phyloP scores from a whole-genome alignment of 1,284 basidiomycete species.

The Papiliotrema terrestris region DNA sequence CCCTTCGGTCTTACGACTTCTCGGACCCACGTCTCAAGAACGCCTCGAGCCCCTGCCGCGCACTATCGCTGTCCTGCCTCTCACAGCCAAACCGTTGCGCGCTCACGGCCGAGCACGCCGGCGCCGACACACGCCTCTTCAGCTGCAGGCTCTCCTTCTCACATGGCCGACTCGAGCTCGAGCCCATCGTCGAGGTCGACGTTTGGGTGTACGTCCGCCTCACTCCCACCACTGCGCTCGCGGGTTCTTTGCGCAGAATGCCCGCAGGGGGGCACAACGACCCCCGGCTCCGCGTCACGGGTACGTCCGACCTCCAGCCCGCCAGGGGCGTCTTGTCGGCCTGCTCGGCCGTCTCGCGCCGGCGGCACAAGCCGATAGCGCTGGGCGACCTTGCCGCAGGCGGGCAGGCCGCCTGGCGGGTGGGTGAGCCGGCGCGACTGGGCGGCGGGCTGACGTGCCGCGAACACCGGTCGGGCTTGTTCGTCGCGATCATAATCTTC shows the following conservation, averaged over 20 bases:
- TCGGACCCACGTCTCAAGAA: conserved; percentile 1
- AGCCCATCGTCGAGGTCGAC: no score
- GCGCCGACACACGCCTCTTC: background rate
- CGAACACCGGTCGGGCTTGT: conserved; percentile 3
- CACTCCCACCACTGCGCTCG: background rate
- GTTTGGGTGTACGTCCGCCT: background rate
- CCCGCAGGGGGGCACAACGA: background rate
- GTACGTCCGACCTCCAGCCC: conserved; percentile 4
- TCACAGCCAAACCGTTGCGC: background rate
- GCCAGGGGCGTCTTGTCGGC: no score
- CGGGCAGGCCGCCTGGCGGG: background rate
- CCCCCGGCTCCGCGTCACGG: background rate
- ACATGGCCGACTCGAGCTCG: no score
- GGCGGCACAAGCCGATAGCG: conserved; percentile 2
- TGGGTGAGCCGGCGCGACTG: background rate
- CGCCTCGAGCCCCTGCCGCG: background rate
- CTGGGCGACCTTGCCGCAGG: conserved; percentile 5
- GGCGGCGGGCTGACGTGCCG: conserved; percentile 6
- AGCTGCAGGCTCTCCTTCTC: background rate
- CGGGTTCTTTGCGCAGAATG: background rate
- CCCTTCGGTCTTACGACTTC: no score
- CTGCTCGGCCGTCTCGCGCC: background rate
- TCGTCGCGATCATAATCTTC: conserved; percentile 1
- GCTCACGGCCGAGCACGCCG: background rate
- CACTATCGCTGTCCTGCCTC: background rate